Evolutionary conservation across 2,329 filamentous ascomycete species (phyloP).

Genomic region (Neurospora crassa): DNA sequence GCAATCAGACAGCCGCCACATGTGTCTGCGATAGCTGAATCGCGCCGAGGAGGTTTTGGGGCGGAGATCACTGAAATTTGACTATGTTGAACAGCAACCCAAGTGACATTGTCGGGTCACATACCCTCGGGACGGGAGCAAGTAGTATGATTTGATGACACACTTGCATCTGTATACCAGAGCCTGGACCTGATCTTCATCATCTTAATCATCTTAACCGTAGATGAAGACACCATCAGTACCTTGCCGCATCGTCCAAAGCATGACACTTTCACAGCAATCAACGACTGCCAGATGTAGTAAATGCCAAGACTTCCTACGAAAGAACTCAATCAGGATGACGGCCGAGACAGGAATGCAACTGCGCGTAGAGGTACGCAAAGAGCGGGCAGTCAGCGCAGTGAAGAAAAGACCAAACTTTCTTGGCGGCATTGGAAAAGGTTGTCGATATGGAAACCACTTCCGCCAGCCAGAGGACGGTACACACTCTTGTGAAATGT

Average conservation of each 20-base stretch:
- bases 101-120: background rate
- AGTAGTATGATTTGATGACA: background rate
- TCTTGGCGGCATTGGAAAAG: background rate
- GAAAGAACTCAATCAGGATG: background rate
- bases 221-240: background rate
- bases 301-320: background rate
- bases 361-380: background rate
- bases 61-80: background rate
- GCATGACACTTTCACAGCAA: background rate
- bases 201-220: background rate
- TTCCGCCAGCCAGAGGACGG: background rate
- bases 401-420: background rate
- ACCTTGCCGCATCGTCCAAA: background rate
- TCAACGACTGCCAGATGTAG: background rate
- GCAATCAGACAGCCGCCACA: background rate
- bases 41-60: background rate
- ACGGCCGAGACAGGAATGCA: background rate
- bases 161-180: background rate
- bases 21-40: background rate
- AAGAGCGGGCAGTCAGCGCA: background rate
- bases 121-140: background rate
- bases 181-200: background rate
- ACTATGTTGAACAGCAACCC: background rate
- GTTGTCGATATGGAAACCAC: background rate
- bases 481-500: background rate